phyloP scores from a whole-genome alignment of 1,284 basidiomycete genomes.

The Heliocybe sulcata region DNA sequence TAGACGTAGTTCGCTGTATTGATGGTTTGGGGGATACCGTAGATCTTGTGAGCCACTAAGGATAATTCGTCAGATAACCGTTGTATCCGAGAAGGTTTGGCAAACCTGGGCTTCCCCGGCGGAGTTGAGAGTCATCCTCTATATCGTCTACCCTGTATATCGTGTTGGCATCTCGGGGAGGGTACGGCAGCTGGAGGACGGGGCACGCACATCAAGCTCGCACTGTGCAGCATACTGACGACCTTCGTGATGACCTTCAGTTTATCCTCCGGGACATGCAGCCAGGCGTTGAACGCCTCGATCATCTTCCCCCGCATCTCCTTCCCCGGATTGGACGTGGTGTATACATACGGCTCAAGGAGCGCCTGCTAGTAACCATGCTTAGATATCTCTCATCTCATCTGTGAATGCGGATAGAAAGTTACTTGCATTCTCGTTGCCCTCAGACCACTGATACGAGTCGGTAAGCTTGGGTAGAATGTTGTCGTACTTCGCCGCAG shows the following conservation, averaged over 20 bases:
- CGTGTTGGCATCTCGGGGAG: constrained; percentile 9
- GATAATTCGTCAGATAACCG: too few species aligned
- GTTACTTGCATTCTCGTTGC: not conserved
- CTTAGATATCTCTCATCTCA: not conserved
- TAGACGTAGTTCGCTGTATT: constrained; percentile 98
- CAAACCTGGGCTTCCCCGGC: constrained; percentile 78
- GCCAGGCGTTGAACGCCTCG: constrained; percentile 93
- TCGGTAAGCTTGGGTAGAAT: not conserved
- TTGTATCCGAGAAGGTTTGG: too few species aligned
- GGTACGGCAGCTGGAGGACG: not conserved
- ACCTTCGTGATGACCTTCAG: constrained; percentile 72
- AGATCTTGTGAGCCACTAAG: constrained; percentile 88
- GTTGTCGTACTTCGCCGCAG: not conserved
- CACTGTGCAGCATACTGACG: constrained; percentile 92
- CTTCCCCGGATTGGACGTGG: constrained; percentile 85
- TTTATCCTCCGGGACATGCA: constrained; percentile 71
- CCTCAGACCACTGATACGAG: not conserved
- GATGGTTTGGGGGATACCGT: constrained; percentile 94
- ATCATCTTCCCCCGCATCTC: constrained; percentile 89
- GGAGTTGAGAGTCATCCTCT: constrained; percentile 89
- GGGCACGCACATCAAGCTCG: constrained; percentile 78
- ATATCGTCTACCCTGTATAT: constrained; percentile 86
- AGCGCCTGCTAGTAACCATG: constrained; percentile 40
- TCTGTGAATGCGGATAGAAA: not conserved
- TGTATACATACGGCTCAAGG: constrained; percentile 87